Evolutionary conservation across 2,329 filamentous ascomycete species (phyloP).

Genomic region (Endocalyx cinctus): DNA sequence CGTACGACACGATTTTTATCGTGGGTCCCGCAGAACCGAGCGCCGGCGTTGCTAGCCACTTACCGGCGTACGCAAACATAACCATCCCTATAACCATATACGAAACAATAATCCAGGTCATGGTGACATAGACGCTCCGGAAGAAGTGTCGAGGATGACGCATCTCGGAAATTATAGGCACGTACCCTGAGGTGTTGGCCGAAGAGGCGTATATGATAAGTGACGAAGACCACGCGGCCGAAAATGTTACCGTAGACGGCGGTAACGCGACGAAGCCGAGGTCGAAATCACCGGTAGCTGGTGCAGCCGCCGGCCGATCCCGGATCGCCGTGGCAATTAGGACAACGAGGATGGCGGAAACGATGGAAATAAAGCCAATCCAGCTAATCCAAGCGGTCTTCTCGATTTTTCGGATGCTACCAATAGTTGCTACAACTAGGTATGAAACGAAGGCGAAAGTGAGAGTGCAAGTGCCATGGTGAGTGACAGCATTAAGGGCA

Average conservation of each 20-base stretch:
- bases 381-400: slow-evolving; percentile 59
- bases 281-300: slow-evolving; percentile 51
- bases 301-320: slow-evolving; percentile 55
- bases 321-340: slow-evolving; percentile 52
- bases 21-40: slow-evolving; percentile 9
- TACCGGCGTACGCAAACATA: slow-evolving; percentile 8
- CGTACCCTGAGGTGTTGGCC: not conserved
- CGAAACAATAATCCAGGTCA: not conserved
- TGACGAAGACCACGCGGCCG: too few relatives aligned
- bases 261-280: slow-evolving; percentile 37
- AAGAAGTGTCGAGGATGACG: not conserved
- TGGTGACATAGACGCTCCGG: not conserved
- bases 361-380: slow-evolving; percentile 54
- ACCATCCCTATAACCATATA: slow-evolving; percentile 1
- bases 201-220: not conserved
- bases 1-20: slow-evolving; percentile 9
- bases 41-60: slow-evolving; percentile 8
- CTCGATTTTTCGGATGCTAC: slow-evolving; percentile 47
- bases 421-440: slow-evolving; percentile 40
- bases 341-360: slow-evolving; percentile 50
- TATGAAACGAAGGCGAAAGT: slow-evolving; percentile 51
- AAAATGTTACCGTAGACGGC: not conserved
- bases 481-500: slow-evolving; percentile 54
- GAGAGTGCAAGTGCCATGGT: slow-evolving; percentile 54
- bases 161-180: not conserved